phyloP scores from a whole-genome alignment of 2,329 filamentous ascomycete genomes.

The Colletotrichum kahawae region DNA sequence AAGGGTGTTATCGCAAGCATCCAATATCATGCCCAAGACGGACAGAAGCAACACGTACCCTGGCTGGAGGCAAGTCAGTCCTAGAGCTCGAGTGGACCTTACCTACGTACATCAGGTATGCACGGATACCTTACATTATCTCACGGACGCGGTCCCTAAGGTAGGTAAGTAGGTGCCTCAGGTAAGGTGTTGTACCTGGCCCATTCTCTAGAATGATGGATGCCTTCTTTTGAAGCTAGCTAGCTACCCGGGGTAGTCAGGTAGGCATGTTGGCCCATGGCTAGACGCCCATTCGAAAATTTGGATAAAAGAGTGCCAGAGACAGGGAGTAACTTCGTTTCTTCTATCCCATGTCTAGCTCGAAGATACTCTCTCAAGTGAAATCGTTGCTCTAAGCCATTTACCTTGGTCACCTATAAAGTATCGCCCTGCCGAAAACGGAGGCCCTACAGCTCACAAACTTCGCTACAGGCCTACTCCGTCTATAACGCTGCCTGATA shows the following conservation, averaged over 20 bases:
- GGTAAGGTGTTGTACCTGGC: not conserved
- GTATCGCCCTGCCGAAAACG: not conserved
- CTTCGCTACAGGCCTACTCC: not conserved
- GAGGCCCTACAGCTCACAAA: not conserved
- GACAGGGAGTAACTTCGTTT: not conserved
- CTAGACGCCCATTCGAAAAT: not conserved
- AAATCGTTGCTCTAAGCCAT: not conserved
- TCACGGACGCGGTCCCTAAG: not conserved
- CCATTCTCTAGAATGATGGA: not conserved
- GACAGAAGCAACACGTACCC: not conserved
- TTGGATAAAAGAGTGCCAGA: not conserved
- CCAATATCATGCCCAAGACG: conserved; percentile 1
- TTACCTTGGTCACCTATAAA: not conserved
- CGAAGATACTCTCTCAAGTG: not conserved
- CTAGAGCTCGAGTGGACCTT: not conserved
- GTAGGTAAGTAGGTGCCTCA: too few relatives aligned
- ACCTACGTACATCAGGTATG: not conserved
- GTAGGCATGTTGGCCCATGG: too few relatives aligned
- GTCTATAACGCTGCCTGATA: not conserved
- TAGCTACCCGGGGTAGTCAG: not conserved
- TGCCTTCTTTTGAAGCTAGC: not conserved
- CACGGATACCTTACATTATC: not conserved
- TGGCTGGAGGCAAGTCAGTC: not conserved
- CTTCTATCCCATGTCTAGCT: not conserved
- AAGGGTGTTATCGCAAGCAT: conserved; percentile 17